phyloP scores from a whole-genome alignment of 371 early-diverging fungal genomes.

The Apophysomyces variabilis region DNA sequence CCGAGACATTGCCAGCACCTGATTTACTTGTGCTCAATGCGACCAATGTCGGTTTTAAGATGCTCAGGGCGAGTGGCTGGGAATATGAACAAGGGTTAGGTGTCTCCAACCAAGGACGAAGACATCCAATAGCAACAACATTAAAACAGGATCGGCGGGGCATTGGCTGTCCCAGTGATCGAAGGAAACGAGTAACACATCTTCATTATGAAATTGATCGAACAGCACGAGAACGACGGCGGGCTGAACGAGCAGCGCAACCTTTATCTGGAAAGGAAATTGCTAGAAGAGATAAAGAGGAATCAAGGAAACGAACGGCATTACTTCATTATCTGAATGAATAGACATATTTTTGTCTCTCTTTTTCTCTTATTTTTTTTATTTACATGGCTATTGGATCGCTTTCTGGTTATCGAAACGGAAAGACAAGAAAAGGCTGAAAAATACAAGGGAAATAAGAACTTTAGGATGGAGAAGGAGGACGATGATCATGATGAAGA shows the following conservation, averaged over 20 bases:
- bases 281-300: conserved; percentile 25
- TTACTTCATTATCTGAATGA: conserved; percentile 29
- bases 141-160: conserved; percentile 55
- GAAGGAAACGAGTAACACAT: conserved; percentile 35
- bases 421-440: no score
- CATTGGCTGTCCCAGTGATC: conserved; percentile 37
- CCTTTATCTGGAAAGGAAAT: conserved; percentile 34
- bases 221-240: conserved; percentile 16
- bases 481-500: no score
- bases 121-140: conserved; percentile 55
- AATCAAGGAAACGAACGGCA: conserved; percentile 23
- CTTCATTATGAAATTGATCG: conserved; percentile 24
- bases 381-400: no score
- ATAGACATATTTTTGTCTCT: background rate
- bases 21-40: conserved; percentile 32
- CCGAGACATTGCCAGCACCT: conserved; percentile 10
- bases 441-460: no score
- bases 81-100: conserved; percentile 59
- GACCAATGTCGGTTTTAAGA: conserved; percentile 48
- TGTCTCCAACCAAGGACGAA: conserved; percentile 42
- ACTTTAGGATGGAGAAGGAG: no score
- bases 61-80: conserved; percentile 60
- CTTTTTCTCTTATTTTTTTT: no score
- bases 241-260: background rate
- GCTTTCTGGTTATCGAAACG: no score